Evolutionary conservation across 495 filamentous ascomycete species (phyloP).

Genomic region (Talaromyces stipitatus): DNA sequence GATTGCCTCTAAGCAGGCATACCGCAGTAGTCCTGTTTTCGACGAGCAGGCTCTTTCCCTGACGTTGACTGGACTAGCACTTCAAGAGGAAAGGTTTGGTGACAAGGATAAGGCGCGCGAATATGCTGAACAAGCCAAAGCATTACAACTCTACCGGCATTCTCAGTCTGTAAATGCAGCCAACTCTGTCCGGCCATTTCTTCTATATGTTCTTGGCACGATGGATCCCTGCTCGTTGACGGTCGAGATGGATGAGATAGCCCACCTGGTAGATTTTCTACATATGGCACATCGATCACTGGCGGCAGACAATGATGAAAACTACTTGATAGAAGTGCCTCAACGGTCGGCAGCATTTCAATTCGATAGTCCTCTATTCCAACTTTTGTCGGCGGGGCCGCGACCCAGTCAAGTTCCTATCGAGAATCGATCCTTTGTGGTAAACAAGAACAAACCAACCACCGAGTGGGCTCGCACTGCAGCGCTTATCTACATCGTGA

Average conservation of each 20-base stretch:
- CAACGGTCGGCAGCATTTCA: constrained; percentile 26
- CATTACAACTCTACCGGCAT: not conserved
- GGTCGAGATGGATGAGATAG: constrained; percentile 10
- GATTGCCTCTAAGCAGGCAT: constrained; percentile 14
- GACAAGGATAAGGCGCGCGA: constrained; percentile 17
- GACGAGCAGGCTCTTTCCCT: constrained; percentile 25
- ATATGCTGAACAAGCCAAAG: constrained; percentile 23
- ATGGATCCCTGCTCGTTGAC: constrained; percentile 12
- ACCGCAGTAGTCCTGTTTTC: constrained; percentile 2
- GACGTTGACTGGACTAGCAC: constrained; percentile 30
- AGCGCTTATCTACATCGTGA: constrained; percentile 33
- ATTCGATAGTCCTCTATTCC: constrained; percentile 34
- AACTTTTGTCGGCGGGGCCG: constrained; percentile 37
- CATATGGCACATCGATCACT: constrained; percentile 30
- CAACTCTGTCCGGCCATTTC: not conserved
- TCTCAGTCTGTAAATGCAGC: not conserved
- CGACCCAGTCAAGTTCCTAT: constrained; percentile 34
- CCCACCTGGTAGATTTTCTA: constrained; percentile 28
- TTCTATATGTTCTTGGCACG: constrained; percentile 34
- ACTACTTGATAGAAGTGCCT: constrained; percentile 21
- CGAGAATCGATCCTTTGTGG: constrained; percentile 31
- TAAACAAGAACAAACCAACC: constrained; percentile 22
- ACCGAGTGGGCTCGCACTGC: constrained; percentile 35
- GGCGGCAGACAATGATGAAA: constrained; percentile 20
- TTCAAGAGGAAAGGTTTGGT: constrained; percentile 38